Evolutionary conservation across 495 filamentous ascomycete species (phyloP), one percentile per base, ranked within the genome.

Genomic region (Bacidia rubella): DNA sequence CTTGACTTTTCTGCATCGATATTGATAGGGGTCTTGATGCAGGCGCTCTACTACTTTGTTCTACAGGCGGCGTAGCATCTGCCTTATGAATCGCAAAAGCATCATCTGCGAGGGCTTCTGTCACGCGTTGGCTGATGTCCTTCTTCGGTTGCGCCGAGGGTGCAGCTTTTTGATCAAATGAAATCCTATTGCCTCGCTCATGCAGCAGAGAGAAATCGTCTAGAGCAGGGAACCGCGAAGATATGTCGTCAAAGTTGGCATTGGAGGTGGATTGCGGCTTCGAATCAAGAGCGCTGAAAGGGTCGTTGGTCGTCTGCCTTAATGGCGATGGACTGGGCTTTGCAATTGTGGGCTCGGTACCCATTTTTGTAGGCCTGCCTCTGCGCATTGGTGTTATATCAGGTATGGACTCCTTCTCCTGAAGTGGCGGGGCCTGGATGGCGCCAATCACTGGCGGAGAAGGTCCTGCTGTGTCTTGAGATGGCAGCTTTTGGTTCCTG

Each of bases 311-410:
- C 11, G 80, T 76, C 40, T 76, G 75, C 51, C 82, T 79, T 52
- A 77, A 74, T 1, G 85, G 85, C n/a, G 89, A 89, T 19, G 83
- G 78, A 54, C 78, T 87, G 15, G 83, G 79, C 57, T 80, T 82
- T 7, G 79, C 61, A 3, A 69, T 71, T 39, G 57, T 65, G 27
- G 64, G 61, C 17, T 69, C 60, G 17, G 70, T 67, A 4, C 61
- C 59, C n/a, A 70, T 62, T 32, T 77, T 81, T 3, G 80, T 75
- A 7, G 89, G 85, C 50, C 92, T 78, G 7, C 92, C 92, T 64
- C 92, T 78, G 42, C 93, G 75, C 92, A 97, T 97, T 5, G 92
- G 92, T 52, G 83, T 83, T 56, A 98, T 87, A 53, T 97, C 90
- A 4, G 93, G 93, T 54, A 96, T 80, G 7, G 75, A 68, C 54